Evolutionary conservation across 257 asterid genomes (phyloP).

Genomic region (Asclepias syriaca): DNA sequence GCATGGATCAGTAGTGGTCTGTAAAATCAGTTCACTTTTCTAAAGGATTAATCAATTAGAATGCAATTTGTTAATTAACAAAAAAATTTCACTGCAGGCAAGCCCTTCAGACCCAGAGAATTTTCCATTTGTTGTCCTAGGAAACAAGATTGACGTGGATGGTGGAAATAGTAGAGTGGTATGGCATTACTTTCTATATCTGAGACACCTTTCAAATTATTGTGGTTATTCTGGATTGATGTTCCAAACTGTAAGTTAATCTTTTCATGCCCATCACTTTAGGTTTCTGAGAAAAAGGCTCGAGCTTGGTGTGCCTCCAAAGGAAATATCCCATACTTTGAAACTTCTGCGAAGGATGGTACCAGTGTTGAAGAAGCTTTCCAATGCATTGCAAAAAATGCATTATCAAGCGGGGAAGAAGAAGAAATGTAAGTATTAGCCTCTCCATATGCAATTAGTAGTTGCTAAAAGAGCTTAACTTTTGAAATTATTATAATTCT

Average conservation of each 20-base stretch:
- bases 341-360: conserved; percentile 99
- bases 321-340: conserved; percentile 95
- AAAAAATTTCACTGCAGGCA: conserved; percentile 56
- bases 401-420: conserved; percentile 84
- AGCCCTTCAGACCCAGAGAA: conserved; percentile 97
- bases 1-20: not conserved
- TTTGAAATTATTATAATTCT: not conserved
- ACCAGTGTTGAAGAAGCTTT: conserved; percentile 94
- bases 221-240: not conserved
- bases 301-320: conserved; percentile 98
- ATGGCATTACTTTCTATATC: conserved; percentile 10
- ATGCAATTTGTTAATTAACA: not conserved
- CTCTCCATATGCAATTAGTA: not conserved
- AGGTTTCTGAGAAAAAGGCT: conserved; percentile 99
- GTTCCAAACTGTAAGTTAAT: not conserved
- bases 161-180: conserved; percentile 98
- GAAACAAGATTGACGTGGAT: conserved; percentile 94
- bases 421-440: conserved; percentile 76
- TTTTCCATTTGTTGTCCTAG: conserved; percentile 95
- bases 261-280: not conserved
- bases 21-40: not conserved
- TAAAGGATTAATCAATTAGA: not conserved
- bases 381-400: conserved; percentile 89
- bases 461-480: not conserved
- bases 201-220: conserved; percentile 7